Evolutionary conservation across 106 monocot genomes (phyloP), one percentile per base, ranked within the genome.

Genomic region (Dendrobium chrysotoxum): DNA sequence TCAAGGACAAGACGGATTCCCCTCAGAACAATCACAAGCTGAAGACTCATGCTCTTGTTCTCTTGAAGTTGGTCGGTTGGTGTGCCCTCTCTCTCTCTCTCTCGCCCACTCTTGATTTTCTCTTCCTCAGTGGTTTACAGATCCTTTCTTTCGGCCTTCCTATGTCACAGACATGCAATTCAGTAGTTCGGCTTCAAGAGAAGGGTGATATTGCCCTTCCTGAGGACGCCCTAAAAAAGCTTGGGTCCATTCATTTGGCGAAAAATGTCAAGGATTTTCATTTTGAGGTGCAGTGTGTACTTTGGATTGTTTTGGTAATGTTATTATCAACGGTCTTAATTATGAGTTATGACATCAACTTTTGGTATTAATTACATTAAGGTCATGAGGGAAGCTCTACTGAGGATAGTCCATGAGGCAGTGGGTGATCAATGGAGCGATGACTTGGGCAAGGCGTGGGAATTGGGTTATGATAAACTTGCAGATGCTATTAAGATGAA

Each of bases 41-140:
- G 26, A 71, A 17, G 71, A 38, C 71, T 35, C 71, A 71, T 38
- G 71, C 71, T 31, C 71, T 71, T 35, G 71, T 35, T 0, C 35
- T 71, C 28, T 71, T 71, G 35, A 71, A 71, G 71, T 38, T 71
- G 71, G 71, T 71, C 16, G 0, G 71, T 71, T 71, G 71, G 16
- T 71, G 2, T 28, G 1, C 23, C 65, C 35, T 11, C 15, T 71
- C 21, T 71, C 15, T 71, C 17, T 38, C 71, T 71, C 4, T 70
- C 15, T 28, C 26, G 3, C 15, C 35, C 31, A 26, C 64, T 9
- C 7, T 70, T 31, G 31, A 15, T 71, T 16, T 71, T 28, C 71
- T 38, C 35, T 71, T 65, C 64, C 26, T 8, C 25, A 26, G 1
- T 26, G n/a, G 23, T 7, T 65, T 65, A 65, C 25, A 65, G 26